A percentile compares a stretch with the other conserved stretches of the same genome.
Conservation (phyloP, 352 stramenopile genomes). For the Blastocystis sp. region DNA sequence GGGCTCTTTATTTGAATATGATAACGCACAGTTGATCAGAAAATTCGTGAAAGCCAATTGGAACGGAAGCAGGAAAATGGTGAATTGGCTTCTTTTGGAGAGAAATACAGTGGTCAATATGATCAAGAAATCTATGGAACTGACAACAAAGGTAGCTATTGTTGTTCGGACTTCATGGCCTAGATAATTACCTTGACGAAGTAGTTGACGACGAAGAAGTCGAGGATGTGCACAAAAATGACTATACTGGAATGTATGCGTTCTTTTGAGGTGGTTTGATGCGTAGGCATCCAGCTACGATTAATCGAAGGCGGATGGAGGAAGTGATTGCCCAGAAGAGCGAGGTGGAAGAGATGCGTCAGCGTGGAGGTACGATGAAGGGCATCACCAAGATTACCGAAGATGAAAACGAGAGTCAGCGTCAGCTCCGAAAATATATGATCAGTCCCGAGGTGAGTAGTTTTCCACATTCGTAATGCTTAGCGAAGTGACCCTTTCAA, state of each 20-base stretch:
- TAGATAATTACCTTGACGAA: constrained; percentile 43
- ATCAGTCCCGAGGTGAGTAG: constrained; percentile 36
- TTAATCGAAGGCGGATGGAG: constrained; percentile 12
- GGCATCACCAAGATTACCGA: constrained; percentile 88
- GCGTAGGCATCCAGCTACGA: constrained; percentile 23
- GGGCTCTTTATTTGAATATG: not conserved
- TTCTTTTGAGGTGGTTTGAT: not conserved
- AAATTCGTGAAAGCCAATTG: constrained; percentile 41
- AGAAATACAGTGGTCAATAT: constrained; percentile 53
- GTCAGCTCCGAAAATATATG: constrained; percentile 61
- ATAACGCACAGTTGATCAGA: constrained; percentile 12
- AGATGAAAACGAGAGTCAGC: constrained; percentile 83
- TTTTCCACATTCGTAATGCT: constrained; percentile 29
- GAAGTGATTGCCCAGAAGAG: constrained; percentile 9
- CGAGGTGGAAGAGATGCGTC: constrained; percentile 66
- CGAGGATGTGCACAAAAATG: not conserved
- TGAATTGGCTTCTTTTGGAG: constrained; percentile 1
- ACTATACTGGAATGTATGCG: constrained; percentile 1
- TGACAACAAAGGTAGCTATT: constrained; percentile 8
- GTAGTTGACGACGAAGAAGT: constrained; percentile 32
- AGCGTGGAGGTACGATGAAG: constrained; percentile 78
- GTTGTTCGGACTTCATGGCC: not conserved
- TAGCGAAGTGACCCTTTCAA: constrained; percentile 83
- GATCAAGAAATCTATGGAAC: constrained; percentile 49
- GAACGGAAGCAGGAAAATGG: constrained; percentile 18